phyloP scores from a whole-genome alignment of 352 stramenopile genomes.

The Globisporangium cylindrosporum region DNA sequence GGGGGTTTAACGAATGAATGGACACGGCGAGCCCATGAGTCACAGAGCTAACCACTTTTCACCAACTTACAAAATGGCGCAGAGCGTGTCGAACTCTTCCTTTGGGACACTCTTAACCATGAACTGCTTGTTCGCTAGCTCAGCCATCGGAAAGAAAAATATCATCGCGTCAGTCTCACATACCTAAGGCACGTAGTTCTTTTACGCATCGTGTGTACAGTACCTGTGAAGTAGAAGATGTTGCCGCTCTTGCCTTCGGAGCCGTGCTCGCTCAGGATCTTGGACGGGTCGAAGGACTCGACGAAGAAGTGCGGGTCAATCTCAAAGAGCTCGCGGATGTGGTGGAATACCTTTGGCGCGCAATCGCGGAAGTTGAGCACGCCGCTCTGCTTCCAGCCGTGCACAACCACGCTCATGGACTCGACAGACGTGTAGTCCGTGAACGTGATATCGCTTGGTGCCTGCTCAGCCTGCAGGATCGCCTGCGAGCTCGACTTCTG shows the following conservation, averaged over 20 bases:
- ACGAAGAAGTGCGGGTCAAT: slow-evolving; percentile 68
- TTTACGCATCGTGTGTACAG: not conserved
- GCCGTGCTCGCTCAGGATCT: slow-evolving; percentile 74
- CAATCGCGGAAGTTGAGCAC: slow-evolving; percentile 74
- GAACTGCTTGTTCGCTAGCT: slow-evolving; percentile 76
- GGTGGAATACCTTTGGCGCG: slow-evolving; percentile 75
- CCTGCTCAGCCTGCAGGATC: slow-evolving; percentile 29
- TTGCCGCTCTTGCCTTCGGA: slow-evolving; percentile 85
- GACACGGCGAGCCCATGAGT: not conserved
- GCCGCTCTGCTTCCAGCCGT: slow-evolving; percentile 47
- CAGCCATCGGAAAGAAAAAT: not conserved
- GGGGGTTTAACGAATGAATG: not conserved
- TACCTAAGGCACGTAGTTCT: not conserved
- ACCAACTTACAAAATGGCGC: slow-evolving; percentile 60
- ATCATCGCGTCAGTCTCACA: slow-evolving; percentile 4
- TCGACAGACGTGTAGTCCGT: slow-evolving; percentile 72
- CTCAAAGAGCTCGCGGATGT: slow-evolving; percentile 71
- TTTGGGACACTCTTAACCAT: slow-evolving; percentile 89
- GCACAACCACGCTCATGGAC: slow-evolving; percentile 70
- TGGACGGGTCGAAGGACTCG: slow-evolving; percentile 70
- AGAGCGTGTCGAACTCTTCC: slow-evolving; percentile 79
- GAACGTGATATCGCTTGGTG: slow-evolving; percentile 37
- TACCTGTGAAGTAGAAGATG: slow-evolving; percentile 86
- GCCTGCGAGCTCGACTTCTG: slow-evolving; percentile 66
- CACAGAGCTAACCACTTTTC: not conserved